Conservation (phyloP, 2,329 filamentous ascomycete species). For the Trichoderma sp. region DNA sequence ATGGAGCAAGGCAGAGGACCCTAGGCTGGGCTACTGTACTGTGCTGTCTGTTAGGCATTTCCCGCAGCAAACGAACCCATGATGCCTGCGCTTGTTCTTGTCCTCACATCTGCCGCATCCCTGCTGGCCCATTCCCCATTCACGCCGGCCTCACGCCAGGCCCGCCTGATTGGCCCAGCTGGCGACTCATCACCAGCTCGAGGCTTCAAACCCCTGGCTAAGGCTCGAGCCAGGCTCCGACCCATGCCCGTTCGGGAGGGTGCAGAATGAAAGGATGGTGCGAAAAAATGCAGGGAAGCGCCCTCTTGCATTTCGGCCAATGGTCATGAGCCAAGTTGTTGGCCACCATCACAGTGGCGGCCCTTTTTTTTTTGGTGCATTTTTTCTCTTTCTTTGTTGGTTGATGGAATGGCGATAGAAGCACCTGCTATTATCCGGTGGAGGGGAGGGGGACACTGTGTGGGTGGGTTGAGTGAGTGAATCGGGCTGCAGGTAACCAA, state of each 20-base stretch:
- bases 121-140: not conserved
- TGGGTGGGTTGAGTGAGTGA: not conserved
- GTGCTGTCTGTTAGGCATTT: not conserved
- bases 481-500: not conserved
- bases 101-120: not conserved
- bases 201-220: slow-evolving; percentile 19
- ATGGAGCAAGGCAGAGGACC: not conserved
- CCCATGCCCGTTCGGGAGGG: slow-evolving; percentile 16
- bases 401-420: not conserved
- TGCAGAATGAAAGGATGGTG: slow-evolving; percentile 17
- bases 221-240: not conserved
- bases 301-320: not conserved
- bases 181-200: not conserved
- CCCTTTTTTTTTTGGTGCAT: not conserved
- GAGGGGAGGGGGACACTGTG: not conserved
- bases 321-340: not conserved
- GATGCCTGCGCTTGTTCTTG: not conserved
- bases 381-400: not conserved
- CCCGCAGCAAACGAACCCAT: slow-evolving; percentile 1
- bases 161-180: not conserved
- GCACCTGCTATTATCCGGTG: not conserved
- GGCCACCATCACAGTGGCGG: not conserved
- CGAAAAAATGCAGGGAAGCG: not conserved
- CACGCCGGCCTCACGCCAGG: not conserved
- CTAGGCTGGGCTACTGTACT: not conserved